Conservation (phyloP, 495 filamentous ascomycete species). For the Penicillium herquei region DNA sequence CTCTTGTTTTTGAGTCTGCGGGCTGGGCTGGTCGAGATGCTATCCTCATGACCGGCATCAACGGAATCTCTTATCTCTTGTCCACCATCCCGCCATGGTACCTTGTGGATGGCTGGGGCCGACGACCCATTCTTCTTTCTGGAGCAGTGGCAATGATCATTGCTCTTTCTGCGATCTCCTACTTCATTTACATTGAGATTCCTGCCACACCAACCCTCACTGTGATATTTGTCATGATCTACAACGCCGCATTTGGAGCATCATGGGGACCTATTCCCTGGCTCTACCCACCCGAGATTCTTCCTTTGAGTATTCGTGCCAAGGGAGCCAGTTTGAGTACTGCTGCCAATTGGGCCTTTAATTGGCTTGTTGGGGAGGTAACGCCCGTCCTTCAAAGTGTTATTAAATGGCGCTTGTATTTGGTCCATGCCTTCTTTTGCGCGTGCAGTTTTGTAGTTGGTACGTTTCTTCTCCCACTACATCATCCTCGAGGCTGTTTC, state of each 20-base stretch:
- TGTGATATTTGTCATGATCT: conserved; percentile 94
- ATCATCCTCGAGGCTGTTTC: neutral
- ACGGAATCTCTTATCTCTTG: conserved; percentile 84
- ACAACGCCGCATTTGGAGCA: conserved; percentile 96
- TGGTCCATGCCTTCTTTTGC: conserved; percentile 96
- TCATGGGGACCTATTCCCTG: conserved; percentile 99
- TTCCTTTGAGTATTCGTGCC: conserved; percentile 93
- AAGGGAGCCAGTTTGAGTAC: conserved; percentile 98
- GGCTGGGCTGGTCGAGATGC: conserved; percentile 89
- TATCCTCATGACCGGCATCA: conserved; percentile 96
- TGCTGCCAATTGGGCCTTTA: conserved; percentile 96
- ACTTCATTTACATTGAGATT: conserved; percentile 90
- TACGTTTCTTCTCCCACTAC: no score
- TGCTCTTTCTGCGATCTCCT: conserved; percentile 88
- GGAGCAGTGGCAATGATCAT: conserved; percentile 90
- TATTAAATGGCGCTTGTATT: conserved; percentile 90
- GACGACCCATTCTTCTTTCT: conserved; percentile 84
- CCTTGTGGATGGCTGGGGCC: conserved; percentile 89
- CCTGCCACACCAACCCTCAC: conserved; percentile 74
- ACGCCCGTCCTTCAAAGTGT: conserved; percentile 87
- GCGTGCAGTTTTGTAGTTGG: conserved; percentile 94
- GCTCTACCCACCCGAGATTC: conserved; percentile 96
- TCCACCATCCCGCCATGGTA: conserved; percentile 97
- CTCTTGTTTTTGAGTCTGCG: conserved; percentile 92
- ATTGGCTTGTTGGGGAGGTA: conserved; percentile 93